These are phyloP conservation scores for Kwoniella dejecticola DNA, from an alignment of 768 basidiomycete species.

Conservation along the genomic window DNA sequence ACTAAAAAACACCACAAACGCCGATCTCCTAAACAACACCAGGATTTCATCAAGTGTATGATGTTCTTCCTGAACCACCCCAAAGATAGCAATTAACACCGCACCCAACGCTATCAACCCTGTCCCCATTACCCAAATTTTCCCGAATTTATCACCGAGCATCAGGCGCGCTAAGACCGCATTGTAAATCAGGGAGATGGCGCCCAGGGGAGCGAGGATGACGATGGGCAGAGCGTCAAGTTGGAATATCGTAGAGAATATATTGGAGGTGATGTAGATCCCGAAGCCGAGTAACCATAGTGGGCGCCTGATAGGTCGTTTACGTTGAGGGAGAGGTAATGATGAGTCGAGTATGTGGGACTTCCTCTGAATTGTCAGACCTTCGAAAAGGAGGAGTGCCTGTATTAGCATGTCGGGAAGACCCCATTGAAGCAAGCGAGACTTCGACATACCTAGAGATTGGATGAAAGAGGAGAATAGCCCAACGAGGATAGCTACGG, in stretches of 20 bases:
- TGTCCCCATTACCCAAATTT: constrained; percentile 82
- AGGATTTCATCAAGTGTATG: constrained; percentile 84
- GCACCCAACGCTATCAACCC: constrained; percentile 84
- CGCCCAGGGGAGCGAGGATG: constrained; percentile 89
- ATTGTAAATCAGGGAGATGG: constrained; percentile 93
- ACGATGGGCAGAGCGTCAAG: constrained; percentile 92
- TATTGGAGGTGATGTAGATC: constrained; percentile 84
- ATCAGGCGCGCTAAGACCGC: constrained; percentile 84
- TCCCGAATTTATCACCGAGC: constrained; percentile 81
- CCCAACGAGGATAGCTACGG: constrained; percentile 60
- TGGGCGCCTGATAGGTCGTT: constrained; percentile 75
- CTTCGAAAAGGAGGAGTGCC: constrained; percentile 41
- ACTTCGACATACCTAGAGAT: constrained; percentile 63
- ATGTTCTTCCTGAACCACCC: constrained; percentile 84
- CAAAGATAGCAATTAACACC: constrained; percentile 84
- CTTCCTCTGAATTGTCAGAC: constrained; percentile 89
- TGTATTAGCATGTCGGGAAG: too few relatives aligned
- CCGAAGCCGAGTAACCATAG: constrained; percentile 85
- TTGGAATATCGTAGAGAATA: constrained; percentile 84
- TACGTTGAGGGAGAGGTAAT: constrained; percentile 66
- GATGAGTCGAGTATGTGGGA: constrained; percentile 82
- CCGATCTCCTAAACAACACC: constrained; percentile 68
- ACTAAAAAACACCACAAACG: constrained; percentile 81
- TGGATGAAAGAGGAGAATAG: constrained; percentile 85
- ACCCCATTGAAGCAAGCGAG: not conserved